phyloP scores from a whole-genome alignment of 2,329 filamentous ascomycete genomes.

The Talaromyces amestolkiae region DNA sequence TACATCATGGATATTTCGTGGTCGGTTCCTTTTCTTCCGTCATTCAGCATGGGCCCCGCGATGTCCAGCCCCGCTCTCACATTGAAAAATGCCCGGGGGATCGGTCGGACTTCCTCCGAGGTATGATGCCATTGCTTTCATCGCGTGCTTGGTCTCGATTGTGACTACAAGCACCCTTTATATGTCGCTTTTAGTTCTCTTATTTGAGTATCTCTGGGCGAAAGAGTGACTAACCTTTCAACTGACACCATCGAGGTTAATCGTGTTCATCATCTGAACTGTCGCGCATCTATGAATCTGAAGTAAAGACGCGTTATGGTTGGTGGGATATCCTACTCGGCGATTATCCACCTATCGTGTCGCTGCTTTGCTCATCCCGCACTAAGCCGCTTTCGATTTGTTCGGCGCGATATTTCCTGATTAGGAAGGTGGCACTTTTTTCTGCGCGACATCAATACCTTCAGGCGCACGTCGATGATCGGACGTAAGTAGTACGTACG shows the following conservation, averaged over 20 bases:
- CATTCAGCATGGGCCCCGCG: conserved; percentile 5
- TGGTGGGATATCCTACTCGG: conserved; percentile 3
- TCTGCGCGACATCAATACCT: background rate
- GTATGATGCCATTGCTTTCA: background rate
- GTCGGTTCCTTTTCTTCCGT: background rate
- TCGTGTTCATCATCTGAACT: background rate
- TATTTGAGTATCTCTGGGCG: background rate
- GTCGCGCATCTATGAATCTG: background rate
- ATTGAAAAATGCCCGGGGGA: background rate
- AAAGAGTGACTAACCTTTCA: background rate
- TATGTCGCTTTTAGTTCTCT: background rate
- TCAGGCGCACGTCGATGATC: too few species aligned
- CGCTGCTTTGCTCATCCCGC: background rate
- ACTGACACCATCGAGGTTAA: background rate
- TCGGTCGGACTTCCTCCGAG: conserved; percentile 17
- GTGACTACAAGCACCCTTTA: background rate
- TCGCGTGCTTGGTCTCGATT: background rate
- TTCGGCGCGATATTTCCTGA: background rate
- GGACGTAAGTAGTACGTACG: too few species aligned
- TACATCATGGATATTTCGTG: background rate
- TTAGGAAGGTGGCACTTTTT: background rate
- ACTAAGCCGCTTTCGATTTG: background rate
- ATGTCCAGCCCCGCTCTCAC: background rate
- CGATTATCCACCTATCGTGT: background rate
- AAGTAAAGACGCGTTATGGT: background rate